These are phyloP conservation scores for Globisporangium paroecandrum DNA, from an alignment of 352 stramenopile species.

Conservation along the genomic window DNA sequence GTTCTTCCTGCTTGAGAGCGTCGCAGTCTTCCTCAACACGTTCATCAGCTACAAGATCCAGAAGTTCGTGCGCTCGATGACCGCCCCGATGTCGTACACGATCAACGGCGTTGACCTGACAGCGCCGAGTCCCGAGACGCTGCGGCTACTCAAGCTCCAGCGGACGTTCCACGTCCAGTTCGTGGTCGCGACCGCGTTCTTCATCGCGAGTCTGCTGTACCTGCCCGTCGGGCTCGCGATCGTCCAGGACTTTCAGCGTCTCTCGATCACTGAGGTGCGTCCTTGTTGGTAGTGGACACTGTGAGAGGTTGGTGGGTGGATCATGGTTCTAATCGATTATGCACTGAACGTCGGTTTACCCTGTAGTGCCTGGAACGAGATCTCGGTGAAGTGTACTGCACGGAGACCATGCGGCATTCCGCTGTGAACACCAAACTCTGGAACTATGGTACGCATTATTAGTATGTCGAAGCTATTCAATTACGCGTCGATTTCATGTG, in stretches of 20 bases:
- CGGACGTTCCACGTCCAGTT: conserved; percentile 30
- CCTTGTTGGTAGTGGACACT: not conserved
- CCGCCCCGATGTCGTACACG: conserved; percentile 9
- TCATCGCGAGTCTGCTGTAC: conserved; percentile 25
- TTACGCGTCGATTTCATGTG: not conserved
- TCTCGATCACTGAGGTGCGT: conserved; percentile 20
- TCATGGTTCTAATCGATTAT: not conserved
- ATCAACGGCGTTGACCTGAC: conserved; percentile 11
- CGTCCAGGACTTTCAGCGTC: conserved; percentile 15
- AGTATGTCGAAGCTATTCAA: not conserved
- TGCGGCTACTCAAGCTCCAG: conserved; percentile 22
- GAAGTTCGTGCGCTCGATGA: conserved; percentile 10
- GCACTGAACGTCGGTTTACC: not conserved
- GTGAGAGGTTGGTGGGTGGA: too few relatives aligned
- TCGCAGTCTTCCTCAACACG: conserved; percentile 41
- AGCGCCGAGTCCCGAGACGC: conserved; percentile 12
- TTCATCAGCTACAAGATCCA: conserved; percentile 36
- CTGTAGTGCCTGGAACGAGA: conserved; percentile 23
- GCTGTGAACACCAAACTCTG: conserved; percentile 35
- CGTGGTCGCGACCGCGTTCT: conserved; percentile 18
- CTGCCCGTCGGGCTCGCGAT: conserved; percentile 25
- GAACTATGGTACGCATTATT: conserved; percentile 32
- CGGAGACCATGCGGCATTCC: conserved; percentile 28
- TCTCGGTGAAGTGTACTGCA: conserved; percentile 38
- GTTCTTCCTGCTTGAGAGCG: conserved; percentile 37